phyloP scores from a whole-genome alignment of 345 rosid species.

The Salix suchowensis region DNA sequence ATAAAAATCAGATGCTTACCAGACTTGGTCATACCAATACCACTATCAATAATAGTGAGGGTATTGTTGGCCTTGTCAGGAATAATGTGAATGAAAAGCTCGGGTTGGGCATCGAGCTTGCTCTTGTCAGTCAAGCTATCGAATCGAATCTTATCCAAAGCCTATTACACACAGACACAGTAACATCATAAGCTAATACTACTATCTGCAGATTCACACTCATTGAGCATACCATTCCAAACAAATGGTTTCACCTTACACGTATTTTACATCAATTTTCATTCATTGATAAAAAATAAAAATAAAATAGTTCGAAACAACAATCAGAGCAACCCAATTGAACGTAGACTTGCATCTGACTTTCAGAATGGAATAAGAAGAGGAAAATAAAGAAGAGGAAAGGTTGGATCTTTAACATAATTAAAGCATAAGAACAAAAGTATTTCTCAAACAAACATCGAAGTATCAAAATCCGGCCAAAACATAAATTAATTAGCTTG shows the following conservation, averaged over 20 bases:
- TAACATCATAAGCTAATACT: background rate
- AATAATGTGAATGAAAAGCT: background rate
- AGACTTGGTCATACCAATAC: constrained; percentile 5
- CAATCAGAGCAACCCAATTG: too few relatives aligned
- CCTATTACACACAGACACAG: background rate
- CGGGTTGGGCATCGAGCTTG: constrained; percentile 7
- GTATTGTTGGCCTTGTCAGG: background rate
- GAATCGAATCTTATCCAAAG: constrained; percentile 5
- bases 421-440: background rate
- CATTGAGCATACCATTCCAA: background rate
- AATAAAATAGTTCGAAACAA: background rate
- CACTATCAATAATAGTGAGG: constrained; percentile 1
- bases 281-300: background rate
- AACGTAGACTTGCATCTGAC: too few relatives aligned
- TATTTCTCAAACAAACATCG: background rate
- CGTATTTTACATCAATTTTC: background rate
- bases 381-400: background rate
- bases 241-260: background rate
- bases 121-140: constrained; percentile 8
- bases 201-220: background rate
- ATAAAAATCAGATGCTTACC: background rate
- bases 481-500: background rate
- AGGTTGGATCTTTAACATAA: background rate
- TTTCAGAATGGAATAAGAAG: background rate
- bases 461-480: background rate